phyloP scores from a whole-genome alignment of 2,329 filamentous ascomycete genomes.

The Knufia fluminis region DNA sequence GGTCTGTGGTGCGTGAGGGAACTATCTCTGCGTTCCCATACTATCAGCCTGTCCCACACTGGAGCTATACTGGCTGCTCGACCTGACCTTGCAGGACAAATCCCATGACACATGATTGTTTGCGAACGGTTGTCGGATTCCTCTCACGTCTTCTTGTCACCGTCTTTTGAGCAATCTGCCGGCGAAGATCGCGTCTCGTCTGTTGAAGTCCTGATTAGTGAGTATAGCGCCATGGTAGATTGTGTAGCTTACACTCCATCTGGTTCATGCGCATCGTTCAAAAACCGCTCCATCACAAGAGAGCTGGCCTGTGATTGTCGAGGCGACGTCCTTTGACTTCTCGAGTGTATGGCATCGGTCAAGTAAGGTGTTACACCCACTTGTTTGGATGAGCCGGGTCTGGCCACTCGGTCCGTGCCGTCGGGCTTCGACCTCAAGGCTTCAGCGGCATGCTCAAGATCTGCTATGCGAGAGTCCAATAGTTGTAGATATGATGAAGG shows the following conservation, averaged over 20 bases:
- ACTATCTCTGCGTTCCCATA: no score
- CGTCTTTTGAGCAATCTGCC: background rate
- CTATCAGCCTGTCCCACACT: no score
- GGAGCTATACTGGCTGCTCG: no score
- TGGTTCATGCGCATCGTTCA: background rate
- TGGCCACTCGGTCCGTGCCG: background rate
- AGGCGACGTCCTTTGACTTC: background rate
- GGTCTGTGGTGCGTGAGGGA: no score
- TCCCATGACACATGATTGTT: no score
- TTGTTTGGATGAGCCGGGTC: background rate
- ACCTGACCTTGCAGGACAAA: no score
- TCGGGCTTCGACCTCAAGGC: background rate
- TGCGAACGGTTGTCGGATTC: no score
- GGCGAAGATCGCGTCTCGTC: background rate
- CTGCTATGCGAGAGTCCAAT: constrained; percentile 7
- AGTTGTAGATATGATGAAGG: constrained; percentile 29
- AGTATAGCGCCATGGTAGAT: background rate
- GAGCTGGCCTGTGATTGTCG: background rate
- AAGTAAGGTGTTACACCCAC: background rate
- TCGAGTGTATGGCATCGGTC: background rate
- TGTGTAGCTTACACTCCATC: background rate
- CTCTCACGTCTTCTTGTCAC: background rate
- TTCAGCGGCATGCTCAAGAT: constrained; percentile 6
- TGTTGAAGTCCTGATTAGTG: background rate
- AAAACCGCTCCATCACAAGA: background rate